Conservation (phyloP, 306 rosid species). For the Quercus suber region DNA sequence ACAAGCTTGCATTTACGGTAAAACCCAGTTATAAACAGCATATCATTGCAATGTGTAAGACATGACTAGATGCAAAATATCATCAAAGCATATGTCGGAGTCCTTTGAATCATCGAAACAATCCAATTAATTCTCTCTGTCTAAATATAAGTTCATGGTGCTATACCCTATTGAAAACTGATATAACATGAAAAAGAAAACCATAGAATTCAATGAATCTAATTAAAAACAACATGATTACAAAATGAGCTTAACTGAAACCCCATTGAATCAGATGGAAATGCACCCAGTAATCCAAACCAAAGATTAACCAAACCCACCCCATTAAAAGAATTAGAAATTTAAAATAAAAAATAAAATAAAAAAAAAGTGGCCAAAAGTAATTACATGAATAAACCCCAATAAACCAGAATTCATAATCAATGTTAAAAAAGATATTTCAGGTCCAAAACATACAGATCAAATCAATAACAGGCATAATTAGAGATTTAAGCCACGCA, state of each 20-base stretch:
- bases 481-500: not conserved
- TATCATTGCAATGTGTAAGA: not conserved
- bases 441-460: constrained; percentile 25
- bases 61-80: not conserved
- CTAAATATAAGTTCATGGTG: not conserved
- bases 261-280: not conserved
- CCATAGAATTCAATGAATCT: not conserved
- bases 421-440: not conserved
- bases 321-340: not conserved
- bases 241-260: not conserved
- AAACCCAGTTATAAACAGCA: not conserved
- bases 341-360: not conserved
- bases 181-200: too few relatives aligned
- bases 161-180: too few relatives aligned
- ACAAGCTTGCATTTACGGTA: not conserved
- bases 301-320: not conserved
- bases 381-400: not conserved
- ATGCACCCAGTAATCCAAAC: not conserved
- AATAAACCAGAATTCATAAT: not conserved
- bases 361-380: not conserved
- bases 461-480: constrained; percentile 13
- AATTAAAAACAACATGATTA: not conserved
- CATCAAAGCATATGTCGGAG: not conserved
- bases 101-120: not conserved
- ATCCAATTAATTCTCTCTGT: not conserved